Evolutionary conservation across 257 asterid genomes (phyloP).

Genomic region (Nemophila menziesii): DNA sequence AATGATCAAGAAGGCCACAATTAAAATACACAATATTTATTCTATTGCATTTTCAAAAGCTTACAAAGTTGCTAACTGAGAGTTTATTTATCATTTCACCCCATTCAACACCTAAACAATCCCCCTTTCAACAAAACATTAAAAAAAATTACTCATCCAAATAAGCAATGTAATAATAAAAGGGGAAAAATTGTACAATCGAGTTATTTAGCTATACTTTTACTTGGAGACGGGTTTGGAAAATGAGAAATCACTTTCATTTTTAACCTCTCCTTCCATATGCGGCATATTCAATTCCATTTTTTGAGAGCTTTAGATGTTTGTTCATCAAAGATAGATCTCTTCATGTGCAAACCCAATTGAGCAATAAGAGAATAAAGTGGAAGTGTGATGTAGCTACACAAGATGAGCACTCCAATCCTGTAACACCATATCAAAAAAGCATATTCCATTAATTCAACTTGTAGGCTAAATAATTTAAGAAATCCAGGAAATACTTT

Average conservation of each 20-base stretch:
- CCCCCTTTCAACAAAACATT: background rate
- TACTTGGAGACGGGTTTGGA: conserved; percentile 44
- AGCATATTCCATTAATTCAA: background rate
- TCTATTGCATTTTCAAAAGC: too few species aligned
- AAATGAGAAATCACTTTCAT: conserved; percentile 61
- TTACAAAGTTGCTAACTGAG: too few species aligned
- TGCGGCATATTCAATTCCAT: conserved; percentile 12
- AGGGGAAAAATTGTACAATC: background rate
- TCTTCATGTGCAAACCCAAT: too few species aligned
- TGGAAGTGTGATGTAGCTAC: conserved; percentile 6
- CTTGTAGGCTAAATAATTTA: too few species aligned
- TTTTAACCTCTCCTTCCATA: conserved; percentile 21
- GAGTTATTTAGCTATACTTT: background rate
- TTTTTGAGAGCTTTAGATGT: too few species aligned
- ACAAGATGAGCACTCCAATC: conserved; percentile 3
- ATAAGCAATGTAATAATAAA: background rate
- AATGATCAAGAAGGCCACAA: too few species aligned
- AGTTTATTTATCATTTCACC: too few species aligned
- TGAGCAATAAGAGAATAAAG: background rate
- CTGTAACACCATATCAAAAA: conserved; percentile 1
- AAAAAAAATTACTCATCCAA: background rate
- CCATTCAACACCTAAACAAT: background rate
- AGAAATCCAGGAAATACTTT: too few species aligned
- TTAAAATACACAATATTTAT: too few species aligned
- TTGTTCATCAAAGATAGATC: too few species aligned